Evolutionary conservation across 768 basidiomycete species (phyloP).

Genomic region (Tulasnella sp.): DNA sequence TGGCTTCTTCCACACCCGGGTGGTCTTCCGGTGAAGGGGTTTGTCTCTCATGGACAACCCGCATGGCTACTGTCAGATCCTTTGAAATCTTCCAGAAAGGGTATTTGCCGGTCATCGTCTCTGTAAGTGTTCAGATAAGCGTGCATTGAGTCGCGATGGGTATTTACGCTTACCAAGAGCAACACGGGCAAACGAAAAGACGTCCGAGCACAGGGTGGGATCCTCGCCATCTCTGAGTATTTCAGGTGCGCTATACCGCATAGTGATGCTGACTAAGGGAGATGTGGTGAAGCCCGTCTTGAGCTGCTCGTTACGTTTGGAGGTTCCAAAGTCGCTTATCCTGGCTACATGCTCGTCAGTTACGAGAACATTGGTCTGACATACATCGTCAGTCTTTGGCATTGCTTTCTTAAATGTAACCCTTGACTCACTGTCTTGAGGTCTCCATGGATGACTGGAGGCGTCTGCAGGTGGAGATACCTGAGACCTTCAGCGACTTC

Average conservation of each 20-base stretch:
- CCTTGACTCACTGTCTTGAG: conserved; percentile 33
- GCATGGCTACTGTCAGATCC: not conserved
- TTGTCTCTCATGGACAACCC: not conserved
- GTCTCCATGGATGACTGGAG: conserved; percentile 36
- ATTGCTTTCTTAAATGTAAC: not conserved
- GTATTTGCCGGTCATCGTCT: not conserved
- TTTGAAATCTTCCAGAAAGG: not conserved
- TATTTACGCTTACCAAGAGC: not conserved
- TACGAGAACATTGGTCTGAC: not conserved
- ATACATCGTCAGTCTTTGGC: not conserved
- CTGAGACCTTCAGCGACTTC: not conserved
- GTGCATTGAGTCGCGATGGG: not conserved
- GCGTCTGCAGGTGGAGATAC: not conserved
- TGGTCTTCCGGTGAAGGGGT: not conserved
- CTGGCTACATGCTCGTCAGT: not conserved
- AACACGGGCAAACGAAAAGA: not conserved
- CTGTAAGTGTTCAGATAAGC: not conserved
- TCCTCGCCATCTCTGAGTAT: not conserved
- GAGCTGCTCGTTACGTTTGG: not conserved
- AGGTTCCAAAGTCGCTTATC: not conserved
- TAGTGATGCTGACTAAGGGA: not conserved
- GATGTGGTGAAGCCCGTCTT: not conserved
- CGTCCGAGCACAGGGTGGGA: not conserved
- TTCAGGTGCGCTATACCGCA: conserved; percentile 4
- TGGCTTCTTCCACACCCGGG: not conserved